Evolutionary conservation across 345 rosid genomes (phyloP), one percentile per base, ranked within the genome.

Genomic region (Aquilaria yunnanensis): DNA sequence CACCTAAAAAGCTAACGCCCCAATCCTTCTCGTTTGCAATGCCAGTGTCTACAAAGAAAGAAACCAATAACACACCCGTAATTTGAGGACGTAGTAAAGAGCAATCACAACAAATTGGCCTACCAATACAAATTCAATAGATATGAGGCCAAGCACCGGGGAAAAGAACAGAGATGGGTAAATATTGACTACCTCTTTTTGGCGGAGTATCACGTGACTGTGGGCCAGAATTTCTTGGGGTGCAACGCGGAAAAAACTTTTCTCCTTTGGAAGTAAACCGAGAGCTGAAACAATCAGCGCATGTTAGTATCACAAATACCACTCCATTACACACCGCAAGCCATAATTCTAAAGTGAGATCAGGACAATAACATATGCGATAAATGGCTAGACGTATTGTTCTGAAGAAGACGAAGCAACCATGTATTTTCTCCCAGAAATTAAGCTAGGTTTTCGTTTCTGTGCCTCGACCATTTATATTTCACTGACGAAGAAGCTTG

Each of bases 21-120:
- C 97, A 90, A 63, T 94, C 99, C 76, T 94, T 90, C 79, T 94
- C 99, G 75, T 88, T 90, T 37, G 99, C 99, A 62, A 94, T 94
- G 53, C 99, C 99, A 1, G 99, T 94, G 78, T 94, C 99, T 94
- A 72, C 74, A 83, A 31, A 62, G 14, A 47, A 45, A 56, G 47
- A 16, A 9, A 61, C 54, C 63, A 71, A 43, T 14, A 33, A 16
- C 63, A 34, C 52, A 37, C 43, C 8, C 2, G 43, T 37, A 37
- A 37, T 37, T 37, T 37, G 5, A 37, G 8, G 43, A 37, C 43
- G 23, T 23, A 23, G 23, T 23, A 23, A 23, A 23, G 23, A 23
- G 23, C 23, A 23, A 23, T 23, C 23, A 23, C 43, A 37, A 37
- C 43, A 37, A 37, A 9, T 37, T 37, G 8, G 43, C 43, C 43